A percentile compares a stretch with the other conserved stretches of the same genome.
phyloP scores from a whole-genome alignment of 2,329 filamentous ascomycete genomes.

The Ceratocystis variospora region DNA sequence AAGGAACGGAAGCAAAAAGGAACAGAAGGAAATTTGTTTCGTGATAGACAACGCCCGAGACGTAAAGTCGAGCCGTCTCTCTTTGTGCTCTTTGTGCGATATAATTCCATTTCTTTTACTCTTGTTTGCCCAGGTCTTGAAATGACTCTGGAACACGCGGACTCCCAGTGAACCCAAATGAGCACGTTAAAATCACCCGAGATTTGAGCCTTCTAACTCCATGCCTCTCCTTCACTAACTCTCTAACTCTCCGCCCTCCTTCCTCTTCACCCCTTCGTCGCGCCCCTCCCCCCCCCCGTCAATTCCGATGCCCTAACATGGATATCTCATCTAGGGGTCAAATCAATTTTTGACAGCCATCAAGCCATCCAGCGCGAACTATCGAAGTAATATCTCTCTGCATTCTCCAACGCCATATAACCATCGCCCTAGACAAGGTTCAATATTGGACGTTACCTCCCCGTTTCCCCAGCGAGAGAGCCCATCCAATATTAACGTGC shows the following conservation, averaged over 20 bases:
- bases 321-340: no score
- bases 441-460: no score
- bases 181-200: background rate
- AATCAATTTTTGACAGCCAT: no score
- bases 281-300: background rate
- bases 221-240: background rate
- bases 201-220: background rate
- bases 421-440: no score
- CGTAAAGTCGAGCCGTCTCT: background rate
- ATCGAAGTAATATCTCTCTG: no score
- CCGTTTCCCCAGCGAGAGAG: no score
- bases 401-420: no score
- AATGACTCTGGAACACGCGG: constrained; percentile 3
- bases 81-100: background rate
- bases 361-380: no score
- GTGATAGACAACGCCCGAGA: background rate
- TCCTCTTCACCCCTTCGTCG: background rate
- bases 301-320: no score
- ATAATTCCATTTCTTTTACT: background rate
- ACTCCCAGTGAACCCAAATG: background rate
- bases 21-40: background rate
- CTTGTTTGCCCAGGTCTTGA: background rate
- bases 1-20: background rate
- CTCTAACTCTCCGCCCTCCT: background rate
- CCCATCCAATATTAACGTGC: no score